A percentile compares a stretch with the other conserved stretches of the same genome.
phyloP scores from a whole-genome alignment of 116 monocot genomes.

The Papilionanthe hybrid region DNA sequence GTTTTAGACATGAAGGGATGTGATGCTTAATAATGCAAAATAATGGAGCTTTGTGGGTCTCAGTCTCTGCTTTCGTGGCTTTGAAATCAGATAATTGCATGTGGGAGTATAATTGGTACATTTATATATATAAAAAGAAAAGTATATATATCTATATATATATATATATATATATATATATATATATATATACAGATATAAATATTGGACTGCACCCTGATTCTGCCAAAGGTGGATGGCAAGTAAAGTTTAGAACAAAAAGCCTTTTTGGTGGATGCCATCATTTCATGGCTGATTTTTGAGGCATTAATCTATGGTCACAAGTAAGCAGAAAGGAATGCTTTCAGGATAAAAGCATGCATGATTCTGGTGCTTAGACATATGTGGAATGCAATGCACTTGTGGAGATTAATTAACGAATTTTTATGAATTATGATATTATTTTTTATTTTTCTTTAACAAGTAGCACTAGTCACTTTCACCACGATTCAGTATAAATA shows the following conservation, averaged over 20 bases:
- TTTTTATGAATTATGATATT: too few relatives aligned
- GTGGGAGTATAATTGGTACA: not conserved
- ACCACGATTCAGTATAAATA: not conserved
- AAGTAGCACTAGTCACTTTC: not conserved
- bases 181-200: not conserved
- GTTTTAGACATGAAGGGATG: not conserved
- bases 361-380: not conserved
- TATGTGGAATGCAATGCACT: not conserved
- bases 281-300: not conserved
- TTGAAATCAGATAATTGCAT: not conserved
- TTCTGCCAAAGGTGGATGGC: not conserved
- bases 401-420: not conserved
- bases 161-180: not conserved
- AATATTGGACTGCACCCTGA: not conserved
- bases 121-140: not conserved
- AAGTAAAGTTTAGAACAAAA: not conserved
- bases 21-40: not conserved
- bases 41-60: not conserved
- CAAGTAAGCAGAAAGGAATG: not conserved
- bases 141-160: not conserved
- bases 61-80: not conserved
- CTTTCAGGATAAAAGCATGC: not conserved
- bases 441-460: not conserved
- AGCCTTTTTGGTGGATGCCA: not conserved
- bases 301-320: not conserved